These are phyloP conservation scores for Pyracantha coccinea DNA, from an alignment of 331 rosid species.

Conservation along the genomic window DNA sequence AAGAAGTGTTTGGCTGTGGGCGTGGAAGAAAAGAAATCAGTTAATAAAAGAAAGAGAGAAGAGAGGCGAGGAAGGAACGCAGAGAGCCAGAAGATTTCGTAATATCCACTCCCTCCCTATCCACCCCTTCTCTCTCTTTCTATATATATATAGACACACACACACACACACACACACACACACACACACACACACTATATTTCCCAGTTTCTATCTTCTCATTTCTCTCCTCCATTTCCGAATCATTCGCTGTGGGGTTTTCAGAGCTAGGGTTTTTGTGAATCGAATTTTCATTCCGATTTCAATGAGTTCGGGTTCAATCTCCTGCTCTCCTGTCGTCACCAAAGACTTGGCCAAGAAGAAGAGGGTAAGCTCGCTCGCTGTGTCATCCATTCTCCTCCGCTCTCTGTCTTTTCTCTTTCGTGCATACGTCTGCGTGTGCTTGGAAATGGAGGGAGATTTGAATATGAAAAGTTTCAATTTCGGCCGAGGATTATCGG, in stretches of 20 bases:
- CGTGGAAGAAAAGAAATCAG: conserved; percentile 1
- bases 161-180: too few species aligned
- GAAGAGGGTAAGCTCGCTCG: conserved; percentile 34
- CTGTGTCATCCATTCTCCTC: background rate
- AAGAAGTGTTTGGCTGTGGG: background rate
- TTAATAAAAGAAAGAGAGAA: background rate
- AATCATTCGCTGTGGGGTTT: background rate
- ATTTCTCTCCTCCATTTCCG: background rate
- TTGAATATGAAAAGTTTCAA: background rate
- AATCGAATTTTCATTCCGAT: background rate
- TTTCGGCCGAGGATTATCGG: conserved; percentile 13
- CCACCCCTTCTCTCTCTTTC: conserved; percentile 10
- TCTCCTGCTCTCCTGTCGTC: conserved; percentile 20
- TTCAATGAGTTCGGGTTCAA: conserved; percentile 36
- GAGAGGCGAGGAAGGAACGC: background rate
- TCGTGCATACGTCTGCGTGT: background rate
- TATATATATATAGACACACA: background rate
- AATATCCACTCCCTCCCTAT: conserved; percentile 54
- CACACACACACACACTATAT: background rate
- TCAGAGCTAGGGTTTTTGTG: background rate
- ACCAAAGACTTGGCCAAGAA: conserved; percentile 35
- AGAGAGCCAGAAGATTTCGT: conserved; percentile 5
- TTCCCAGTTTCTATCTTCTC: background rate
- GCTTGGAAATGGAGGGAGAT: background rate
- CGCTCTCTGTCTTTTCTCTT: background rate